phyloP scores from a whole-genome alignment of 2,329 filamentous ascomycete species.

The Graphiopsis chlorocephala region DNA sequence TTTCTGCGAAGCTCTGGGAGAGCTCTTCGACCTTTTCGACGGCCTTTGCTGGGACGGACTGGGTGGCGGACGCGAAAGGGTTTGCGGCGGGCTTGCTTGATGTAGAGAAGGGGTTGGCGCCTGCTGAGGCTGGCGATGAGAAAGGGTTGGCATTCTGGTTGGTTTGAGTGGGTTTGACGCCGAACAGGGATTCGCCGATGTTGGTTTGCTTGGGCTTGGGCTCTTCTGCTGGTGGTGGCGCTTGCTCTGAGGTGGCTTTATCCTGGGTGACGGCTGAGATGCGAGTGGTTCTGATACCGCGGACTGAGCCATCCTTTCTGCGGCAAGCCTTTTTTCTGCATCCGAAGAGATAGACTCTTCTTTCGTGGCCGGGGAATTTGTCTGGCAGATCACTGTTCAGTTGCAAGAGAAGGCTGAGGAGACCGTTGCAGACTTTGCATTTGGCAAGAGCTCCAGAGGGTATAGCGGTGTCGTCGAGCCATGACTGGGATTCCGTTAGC shows the following conservation, averaged over 20 bases:
- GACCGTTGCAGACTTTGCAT: conserved; percentile 81
- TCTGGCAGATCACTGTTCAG: conserved; percentile 88
- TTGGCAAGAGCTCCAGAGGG: conserved; percentile 75
- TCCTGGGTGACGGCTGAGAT: conserved; percentile 33
- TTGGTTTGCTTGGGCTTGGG: conserved; percentile 34
- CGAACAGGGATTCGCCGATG: conserved; percentile 69
- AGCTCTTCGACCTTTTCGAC: conserved; percentile 21
- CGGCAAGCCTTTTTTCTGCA: conserved; percentile 77
- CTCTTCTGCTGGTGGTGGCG: conserved; percentile 17
- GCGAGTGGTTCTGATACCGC: conserved; percentile 68
- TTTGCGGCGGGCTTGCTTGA: conserved; percentile 45
- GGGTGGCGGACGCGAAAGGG: conserved; percentile 53
- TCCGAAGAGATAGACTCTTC: conserved; percentile 81
- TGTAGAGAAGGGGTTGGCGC: conserved; percentile 32
- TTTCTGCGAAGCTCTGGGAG: conserved; percentile 33
- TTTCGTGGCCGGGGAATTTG: conserved; percentile 79
- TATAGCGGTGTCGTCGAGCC: conserved; percentile 69
- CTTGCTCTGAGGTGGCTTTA: conserved; percentile 23
- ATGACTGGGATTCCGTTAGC: conserved; percentile 59
- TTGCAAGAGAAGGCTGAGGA: conserved; percentile 83
- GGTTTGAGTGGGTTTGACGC: conserved; percentile 50
- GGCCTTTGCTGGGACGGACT: conserved; percentile 41
- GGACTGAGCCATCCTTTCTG: conserved; percentile 76
- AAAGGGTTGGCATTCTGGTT: conserved; percentile 58
- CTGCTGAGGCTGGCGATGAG: conserved; percentile 47